A percentile compares a stretch with the other conserved stretches of the same genome.
Evolutionary conservation across 768 basidiomycete species (phyloP).

Genomic region (Suillus clintonianus): DNA sequence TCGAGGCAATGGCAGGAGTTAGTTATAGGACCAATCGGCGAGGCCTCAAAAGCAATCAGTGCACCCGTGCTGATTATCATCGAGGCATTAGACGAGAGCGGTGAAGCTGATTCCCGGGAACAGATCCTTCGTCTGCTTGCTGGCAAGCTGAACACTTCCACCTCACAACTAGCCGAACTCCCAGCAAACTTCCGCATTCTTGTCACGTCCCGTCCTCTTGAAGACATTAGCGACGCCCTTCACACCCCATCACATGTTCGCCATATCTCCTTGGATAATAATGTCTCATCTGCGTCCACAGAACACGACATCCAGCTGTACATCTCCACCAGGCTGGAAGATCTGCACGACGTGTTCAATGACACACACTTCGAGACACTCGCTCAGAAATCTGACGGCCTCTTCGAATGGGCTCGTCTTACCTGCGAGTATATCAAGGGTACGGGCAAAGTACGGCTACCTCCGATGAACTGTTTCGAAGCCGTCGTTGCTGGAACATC

Average conservation of each 20-base stretch:
- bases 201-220: slow-evolving; percentile 12
- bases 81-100: slow-evolving; percentile 24
- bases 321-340: not conserved
- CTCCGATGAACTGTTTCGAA: not conserved
- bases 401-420: slow-evolving; percentile 10
- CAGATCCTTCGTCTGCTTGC: slow-evolving; percentile 14
- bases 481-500: not conserved
- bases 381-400: not conserved
- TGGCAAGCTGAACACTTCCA: not conserved
- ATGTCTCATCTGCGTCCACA: not conserved
- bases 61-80: slow-evolving; percentile 26
- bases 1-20: slow-evolving; percentile 16
- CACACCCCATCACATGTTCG: slow-evolving; percentile 2
- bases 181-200: slow-evolving; percentile 15
- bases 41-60: slow-evolving; percentile 2
- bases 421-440: slow-evolving; percentile 10
- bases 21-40: slow-evolving; percentile 12
- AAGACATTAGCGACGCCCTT: slow-evolving; percentile 9
- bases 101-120: slow-evolving; percentile 1
- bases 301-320: slow-evolving; percentile 5
- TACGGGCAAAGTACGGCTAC: not conserved
- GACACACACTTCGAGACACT: not conserved
- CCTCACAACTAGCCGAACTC: not conserved
- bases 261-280: not conserved
- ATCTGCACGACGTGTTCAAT: not conserved